Evolutionary conservation across 2,329 filamentous ascomycete genomes (phyloP), one percentile per base, ranked within the genome.

Genomic region (Talaromyces sp.): DNA sequence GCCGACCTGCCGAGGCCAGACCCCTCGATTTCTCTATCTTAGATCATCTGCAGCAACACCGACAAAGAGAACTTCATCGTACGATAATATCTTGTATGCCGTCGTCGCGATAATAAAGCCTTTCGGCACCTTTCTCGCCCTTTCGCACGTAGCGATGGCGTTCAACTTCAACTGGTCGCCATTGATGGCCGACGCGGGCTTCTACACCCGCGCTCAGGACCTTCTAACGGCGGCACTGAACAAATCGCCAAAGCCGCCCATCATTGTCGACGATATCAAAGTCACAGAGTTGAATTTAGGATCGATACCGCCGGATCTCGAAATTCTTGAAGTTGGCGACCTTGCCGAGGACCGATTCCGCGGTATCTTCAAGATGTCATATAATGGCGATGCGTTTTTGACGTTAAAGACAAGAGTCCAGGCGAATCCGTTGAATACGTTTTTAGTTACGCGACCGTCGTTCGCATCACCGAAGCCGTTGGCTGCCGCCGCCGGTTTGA

Each of bases 141-240:
- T 47, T 27, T 41, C 61, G 61, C 59, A 67, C 27, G 65, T 67
- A 47, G 39, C 50, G 59, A 99, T 99, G 95, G 95, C 95, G 72
- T 99, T 99, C 90, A 98, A 98, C 85, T 99, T 99, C 91, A 98
- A 98, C 92, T 99, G 95, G 95, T 97, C 93, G 86, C 95, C 95
- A 76, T 86, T 99, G 70, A 95, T 96, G 82, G 94, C 94, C 75
- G 95, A 98, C 82, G 94, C 92, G 74, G 87, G 89, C 72, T 95
- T 95, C 80, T 94, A 94, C 81, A 87, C 90, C 76, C 90, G 93
- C 72, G 94, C 95, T 60, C 91, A 93, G 78, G 93, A 98, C 77
- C 90, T 98, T 78, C 86, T 99, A 73, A 99, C 95, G 31, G 90
- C 91, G 65, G 95, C 95, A 41, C 85, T 99, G 74, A 99, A 99